phyloP scores from a whole-genome alignment of 148 eudicot species.

The Amaranthus hypochondriacus region DNA sequence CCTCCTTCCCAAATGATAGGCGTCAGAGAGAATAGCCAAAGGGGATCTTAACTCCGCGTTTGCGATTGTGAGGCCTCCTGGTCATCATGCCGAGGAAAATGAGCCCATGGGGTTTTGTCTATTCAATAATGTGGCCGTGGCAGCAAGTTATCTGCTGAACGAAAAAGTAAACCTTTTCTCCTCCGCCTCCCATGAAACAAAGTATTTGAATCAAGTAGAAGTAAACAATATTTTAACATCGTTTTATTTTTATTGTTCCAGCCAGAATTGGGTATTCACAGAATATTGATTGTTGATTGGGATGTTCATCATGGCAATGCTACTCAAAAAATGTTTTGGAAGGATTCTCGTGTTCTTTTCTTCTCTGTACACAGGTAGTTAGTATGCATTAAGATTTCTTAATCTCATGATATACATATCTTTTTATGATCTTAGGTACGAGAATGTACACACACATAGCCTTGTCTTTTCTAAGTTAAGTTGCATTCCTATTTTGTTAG shows the following conservation, averaged over 20 bases:
- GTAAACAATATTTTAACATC: constrained; percentile 2
- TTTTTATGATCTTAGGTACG: not conserved
- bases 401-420: not conserved
- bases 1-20: constrained; percentile 38
- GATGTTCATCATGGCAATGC: constrained; percentile 99
- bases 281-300: constrained; percentile 93
- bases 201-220: not conserved
- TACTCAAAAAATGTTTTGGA: constrained; percentile 89
- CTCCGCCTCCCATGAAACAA: not conserved
- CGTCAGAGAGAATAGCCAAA: constrained; percentile 76
- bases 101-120: constrained; percentile 98
- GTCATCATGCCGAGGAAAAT: constrained; percentile 88
- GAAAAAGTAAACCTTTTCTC: constrained; percentile 53
- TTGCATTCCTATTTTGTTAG: constrained; percentile 31
- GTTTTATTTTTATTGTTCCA: constrained; percentile 23
- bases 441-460: not conserved
- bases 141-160: constrained; percentile 74
- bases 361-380: constrained; percentile 94
- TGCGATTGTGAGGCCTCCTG: constrained; percentile 99
- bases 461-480: not conserved
- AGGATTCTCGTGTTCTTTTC: constrained; percentile 88
- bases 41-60: constrained; percentile 91
- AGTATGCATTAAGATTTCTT: not conserved
- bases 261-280: constrained; percentile 73
- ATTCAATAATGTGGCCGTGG: constrained; percentile 86